phyloP scores from a whole-genome alignment of 192 early-diverging fungal species.

The Entomortierella parvispora region DNA sequence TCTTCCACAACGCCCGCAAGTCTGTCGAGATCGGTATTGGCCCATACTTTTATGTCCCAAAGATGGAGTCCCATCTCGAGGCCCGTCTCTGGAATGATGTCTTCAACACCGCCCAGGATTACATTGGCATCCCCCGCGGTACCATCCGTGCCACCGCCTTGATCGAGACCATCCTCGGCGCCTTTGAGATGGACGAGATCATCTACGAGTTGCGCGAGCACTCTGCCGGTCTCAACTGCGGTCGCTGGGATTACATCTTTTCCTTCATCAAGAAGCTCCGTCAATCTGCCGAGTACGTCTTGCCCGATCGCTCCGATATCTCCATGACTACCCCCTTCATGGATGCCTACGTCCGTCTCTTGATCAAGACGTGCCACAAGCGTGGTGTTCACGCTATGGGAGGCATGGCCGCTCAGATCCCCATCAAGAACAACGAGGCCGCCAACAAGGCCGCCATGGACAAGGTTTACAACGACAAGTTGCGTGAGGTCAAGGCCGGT shows the following conservation, averaged over 20 bases:
- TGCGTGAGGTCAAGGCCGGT: constrained; percentile 94
- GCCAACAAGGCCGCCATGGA: constrained; percentile 92
- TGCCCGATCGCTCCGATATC: constrained; percentile 92
- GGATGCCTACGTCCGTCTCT: constrained; percentile 96
- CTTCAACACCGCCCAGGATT: constrained; percentile 96
- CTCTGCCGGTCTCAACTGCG: constrained; percentile 98
- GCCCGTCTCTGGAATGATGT: constrained; percentile 99
- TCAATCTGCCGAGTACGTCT: constrained; percentile 83
- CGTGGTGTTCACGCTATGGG: constrained; percentile 99
- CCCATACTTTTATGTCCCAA: constrained; percentile 99
- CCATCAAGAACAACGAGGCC: constrained; percentile 91
- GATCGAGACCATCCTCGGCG: constrained; percentile 97
- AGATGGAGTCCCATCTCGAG: constrained; percentile 98
- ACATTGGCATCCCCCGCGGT: constrained; percentile 87
- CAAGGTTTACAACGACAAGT: constrained; percentile 96
- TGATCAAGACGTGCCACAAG: constrained; percentile 98
- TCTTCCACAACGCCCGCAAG: constrained; percentile 97
- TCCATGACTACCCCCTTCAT: constrained; percentile 98
- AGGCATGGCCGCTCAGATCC: constrained; percentile 99
- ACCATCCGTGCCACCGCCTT: constrained; percentile 97
- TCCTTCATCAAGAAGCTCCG: constrained; percentile 98
- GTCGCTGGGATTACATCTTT: constrained; percentile 99
- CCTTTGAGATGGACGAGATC: constrained; percentile 99
- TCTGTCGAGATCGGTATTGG: constrained; percentile 86
- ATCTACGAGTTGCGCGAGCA: constrained; percentile 99